Base-by-base conservation (phyloP, 2,329 filamentous ascomycete species). In the Sclerotinia sclerotiorum region DNA sequence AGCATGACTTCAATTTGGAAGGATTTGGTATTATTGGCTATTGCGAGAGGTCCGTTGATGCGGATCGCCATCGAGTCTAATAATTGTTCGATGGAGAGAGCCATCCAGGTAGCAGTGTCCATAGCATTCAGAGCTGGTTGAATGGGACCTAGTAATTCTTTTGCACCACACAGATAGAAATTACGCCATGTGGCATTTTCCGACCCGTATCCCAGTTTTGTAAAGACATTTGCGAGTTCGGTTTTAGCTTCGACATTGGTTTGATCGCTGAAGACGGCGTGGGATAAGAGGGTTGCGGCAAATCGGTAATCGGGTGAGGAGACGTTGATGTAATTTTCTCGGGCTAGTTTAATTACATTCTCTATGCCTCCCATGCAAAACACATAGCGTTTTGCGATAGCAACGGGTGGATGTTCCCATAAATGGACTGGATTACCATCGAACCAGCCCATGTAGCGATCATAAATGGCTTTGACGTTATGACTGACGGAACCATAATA, bases 131-230 rank as follows among this genome's bases (percentile, higher is more conserved):
- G 13, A 2, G 44, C 27, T 6, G 42, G 39, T 13, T 61, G n/a
- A 48, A 44, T 11, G 13, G 13, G 11, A 0, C n/a, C 35, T 17
- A 44, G 6, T 4, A 48, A 17, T 6, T 61, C 57, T 11, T 44
- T 44, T 11, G 57, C 57, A 3, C 57, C 57, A 5, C 35, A 76
- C 5, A 81, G 72, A 62, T 78, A 81, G 58, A 80, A 79, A 67
- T 81, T 81, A 3, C 80, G 72, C 80, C 79, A 81, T 0, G 77
- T 78, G 2, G 74, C 79, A 71, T 81, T 82, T 70, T 81, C 79
- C 3, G 77, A 68, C 1, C 78, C 78, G 67, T 74, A 79, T 0
- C 78, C 80, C 8, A 82, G 76, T 39, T 73, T 69, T 55, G 77
- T 73, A 67, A 76, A 81, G 0, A 78, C 75, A 1, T 68, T 67